Base-by-base conservation (phyloP, 306 rosid species). In the Castanea sativa region DNA sequence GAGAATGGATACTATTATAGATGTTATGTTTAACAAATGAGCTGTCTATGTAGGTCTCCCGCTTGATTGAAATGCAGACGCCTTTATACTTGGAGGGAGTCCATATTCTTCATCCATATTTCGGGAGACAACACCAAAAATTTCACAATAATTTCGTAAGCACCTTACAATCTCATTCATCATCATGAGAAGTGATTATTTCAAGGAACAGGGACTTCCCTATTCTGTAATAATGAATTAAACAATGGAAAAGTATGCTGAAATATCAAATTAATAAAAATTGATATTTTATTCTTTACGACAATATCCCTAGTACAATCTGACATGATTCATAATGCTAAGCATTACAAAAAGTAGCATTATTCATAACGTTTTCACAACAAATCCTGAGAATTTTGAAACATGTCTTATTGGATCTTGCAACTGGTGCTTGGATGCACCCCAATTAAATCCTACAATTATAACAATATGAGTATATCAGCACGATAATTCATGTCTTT, bases 41-140 rank as follows among this genome's bases (percentile, higher is more conserved):
- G 75, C 56, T 83, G 79, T 67, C 51, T 21, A 9, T 79, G 85
- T 74, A 95, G 99, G 98, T 89, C 56, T 95, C 97, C 4, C 93
- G 99, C 76, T 80, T 95, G 88, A 86, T 92, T 75, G 97, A 95
- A 86, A 95, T 95, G 99, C 99, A 95, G 76, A 83, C 97, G 12
- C 96, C 92, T 25, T 64, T 92, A 65, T 95, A 92, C 78, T 76
- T 95, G 91, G 97, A 90, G 56, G 94, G 92, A 82, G 88, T 91
- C 59, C 49, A 78, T 16, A 41, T 74, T 76, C 82, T 91, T 86
- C 99, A 91, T 83, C 97, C 97, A 30, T 90, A 83, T 88, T 95
- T 88, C 87, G 89, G 57, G 90, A 85, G 85, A 77, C 89, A 82
- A 74, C 86, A 78, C 75, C 81, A n/a, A 74, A 77, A 79, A 61